Evolutionary conservation across 495 filamentous ascomycete genomes (phyloP).

Genomic region (Aspergillus saccharolyticus): DNA sequence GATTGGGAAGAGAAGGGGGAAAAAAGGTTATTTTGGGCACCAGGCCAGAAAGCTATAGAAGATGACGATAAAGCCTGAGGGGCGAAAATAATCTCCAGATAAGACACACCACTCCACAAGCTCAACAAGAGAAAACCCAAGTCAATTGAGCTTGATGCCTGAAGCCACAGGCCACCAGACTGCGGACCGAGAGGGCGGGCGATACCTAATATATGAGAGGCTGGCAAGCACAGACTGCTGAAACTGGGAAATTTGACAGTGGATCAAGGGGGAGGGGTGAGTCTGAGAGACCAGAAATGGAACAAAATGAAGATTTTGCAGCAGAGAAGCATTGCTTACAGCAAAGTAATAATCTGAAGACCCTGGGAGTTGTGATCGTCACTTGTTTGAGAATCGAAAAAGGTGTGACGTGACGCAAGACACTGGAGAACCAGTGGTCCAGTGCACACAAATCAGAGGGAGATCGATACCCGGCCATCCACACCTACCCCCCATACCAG

Average conservation of each 20-base stretch:
- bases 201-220: neutral
- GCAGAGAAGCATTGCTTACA: neutral
- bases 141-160: constrained; percentile 6
- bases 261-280: neutral
- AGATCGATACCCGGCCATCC: neutral
- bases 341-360: neutral
- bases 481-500: neutral
- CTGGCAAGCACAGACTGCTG: neutral
- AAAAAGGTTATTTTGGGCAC: constrained; percentile 11
- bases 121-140: neutral
- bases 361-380: neutral
- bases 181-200: neutral
- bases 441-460: constrained; percentile 1
- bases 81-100: constrained; percentile 4
- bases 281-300: neutral
- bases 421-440: too few relatives aligned
- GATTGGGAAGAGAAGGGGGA: neutral
- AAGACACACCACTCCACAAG: neutral
- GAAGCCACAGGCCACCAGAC: constrained; percentile 3
- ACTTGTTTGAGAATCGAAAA: neutral
- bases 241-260: neutral
- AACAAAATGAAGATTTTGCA: neutral
- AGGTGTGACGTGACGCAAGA: constrained; percentile 5
- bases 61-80: constrained; percentile 5
- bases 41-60: constrained; percentile 10